A percentile compares a stretch with the other conserved stretches of the same genome.
These are phyloP conservation scores for Ilyonectria mors-panacis DNA, from an alignment of 2,329 filamentous ascomycete genomes.

Conservation along the genomic window DNA sequence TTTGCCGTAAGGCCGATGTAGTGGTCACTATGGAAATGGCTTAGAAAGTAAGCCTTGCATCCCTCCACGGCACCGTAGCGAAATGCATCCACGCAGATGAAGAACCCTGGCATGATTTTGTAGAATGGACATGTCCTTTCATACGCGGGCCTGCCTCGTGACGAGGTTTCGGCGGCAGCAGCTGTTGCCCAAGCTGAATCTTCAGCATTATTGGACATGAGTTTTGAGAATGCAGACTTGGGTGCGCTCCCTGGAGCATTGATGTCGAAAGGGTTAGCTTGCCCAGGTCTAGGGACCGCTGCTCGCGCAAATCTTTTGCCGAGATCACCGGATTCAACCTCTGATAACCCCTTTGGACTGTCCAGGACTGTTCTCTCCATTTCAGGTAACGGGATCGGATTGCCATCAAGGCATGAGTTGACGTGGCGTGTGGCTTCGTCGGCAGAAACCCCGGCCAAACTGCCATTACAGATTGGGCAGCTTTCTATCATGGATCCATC, in stretches of 20 bases:
- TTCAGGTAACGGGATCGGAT: conserved; percentile 71
- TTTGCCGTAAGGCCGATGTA: conserved; percentile 91
- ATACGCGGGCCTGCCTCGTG: conserved; percentile 88
- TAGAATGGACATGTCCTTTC: conserved; percentile 97
- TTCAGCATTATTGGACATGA: conserved; percentile 95
- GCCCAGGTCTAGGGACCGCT: conserved; percentile 81
- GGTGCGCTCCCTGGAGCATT: conserved; percentile 55
- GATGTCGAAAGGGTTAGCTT: conserved; percentile 82
- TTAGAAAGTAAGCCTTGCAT: conserved; percentile 95
- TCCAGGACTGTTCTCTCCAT: conserved; percentile 33
- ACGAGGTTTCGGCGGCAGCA: conserved; percentile 82
- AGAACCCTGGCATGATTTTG: conserved; percentile 95
- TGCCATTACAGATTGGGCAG: conserved; percentile 85
- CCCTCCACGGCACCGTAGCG: conserved; percentile 94
- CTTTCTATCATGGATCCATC: conserved; percentile 52
- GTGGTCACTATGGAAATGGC: conserved; percentile 98
- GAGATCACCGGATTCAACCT: conserved; percentile 56
- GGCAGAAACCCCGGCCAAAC: conserved; percentile 70
- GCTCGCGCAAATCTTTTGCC: conserved; percentile 77
- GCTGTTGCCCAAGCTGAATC: conserved; percentile 91
- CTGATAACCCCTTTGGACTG: conserved; percentile 34
- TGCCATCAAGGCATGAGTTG: conserved; percentile 92
- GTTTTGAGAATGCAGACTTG: conserved; percentile 86
- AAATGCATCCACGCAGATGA: conserved; percentile 95
- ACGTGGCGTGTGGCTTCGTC: conserved; percentile 88